Evolutionary conservation across 2,329 filamentous ascomycete species (phyloP).

Genomic region (Cytospora paraplurivora): DNA sequence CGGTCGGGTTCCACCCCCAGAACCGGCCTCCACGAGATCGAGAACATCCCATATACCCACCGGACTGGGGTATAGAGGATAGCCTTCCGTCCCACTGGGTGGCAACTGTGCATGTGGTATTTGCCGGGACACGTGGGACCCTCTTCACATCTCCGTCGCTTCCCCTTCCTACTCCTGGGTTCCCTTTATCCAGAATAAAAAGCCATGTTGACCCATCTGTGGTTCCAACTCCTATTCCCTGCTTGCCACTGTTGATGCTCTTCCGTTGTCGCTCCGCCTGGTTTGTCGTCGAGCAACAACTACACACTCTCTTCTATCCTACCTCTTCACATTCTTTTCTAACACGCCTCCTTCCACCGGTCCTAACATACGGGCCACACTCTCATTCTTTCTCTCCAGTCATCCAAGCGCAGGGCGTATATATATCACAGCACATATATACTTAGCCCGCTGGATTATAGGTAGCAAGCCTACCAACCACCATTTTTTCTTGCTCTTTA

Average conservation of each 20-base stretch:
- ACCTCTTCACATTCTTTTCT: conserved; percentile 26
- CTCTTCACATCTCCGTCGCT: conserved; percentile 15
- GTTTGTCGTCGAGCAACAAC: conserved; percentile 25
- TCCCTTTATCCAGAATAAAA: conserved; percentile 27
- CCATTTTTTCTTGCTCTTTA: not conserved
- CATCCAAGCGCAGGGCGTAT: not conserved
- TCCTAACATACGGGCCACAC: conserved; percentile 2
- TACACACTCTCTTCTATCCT: conserved; percentile 16
- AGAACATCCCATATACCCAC: conserved; percentile 16
- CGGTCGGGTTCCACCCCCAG: conserved; percentile 1
- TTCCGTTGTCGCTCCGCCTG: conserved; percentile 19
- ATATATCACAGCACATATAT: conserved; percentile 7
- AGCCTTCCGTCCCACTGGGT: conserved; percentile 16
- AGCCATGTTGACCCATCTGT: conserved; percentile 19
- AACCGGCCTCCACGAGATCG: conserved; percentile 12
- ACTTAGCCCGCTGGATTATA: not conserved
- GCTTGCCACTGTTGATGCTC: conserved; percentile 7
- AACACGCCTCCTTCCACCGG: conserved; percentile 9
- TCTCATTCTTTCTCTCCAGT: conserved; percentile 10
- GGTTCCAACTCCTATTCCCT: conserved; percentile 7
- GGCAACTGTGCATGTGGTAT: conserved; percentile 12
- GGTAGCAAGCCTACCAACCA: conserved; percentile 25
- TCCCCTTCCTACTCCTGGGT: conserved; percentile 17
- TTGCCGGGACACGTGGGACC: conserved; percentile 6
- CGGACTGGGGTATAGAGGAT: conserved; percentile 22